Evolutionary conservation across 768 basidiomycete species (phyloP), one percentile per base, ranked within the genome.

Genomic region (Leccinum truebloodii): DNA sequence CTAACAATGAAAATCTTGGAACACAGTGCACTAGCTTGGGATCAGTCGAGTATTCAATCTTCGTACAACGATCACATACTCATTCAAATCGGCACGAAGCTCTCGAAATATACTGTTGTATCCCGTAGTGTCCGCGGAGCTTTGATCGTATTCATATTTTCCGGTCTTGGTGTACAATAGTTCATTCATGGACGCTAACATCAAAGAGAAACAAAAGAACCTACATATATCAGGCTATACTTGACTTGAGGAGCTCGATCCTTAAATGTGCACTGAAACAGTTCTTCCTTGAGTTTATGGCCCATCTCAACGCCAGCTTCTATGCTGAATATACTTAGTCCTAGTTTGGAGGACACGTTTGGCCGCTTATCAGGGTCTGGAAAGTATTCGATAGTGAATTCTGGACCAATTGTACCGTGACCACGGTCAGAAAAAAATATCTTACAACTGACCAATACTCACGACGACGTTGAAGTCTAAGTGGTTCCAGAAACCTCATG

Each of bases 1-100:
- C 82, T 65, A 68, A 90, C 91, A 61, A 96, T 95, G 75, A 94
- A 97, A 13, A 95, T 81, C 37, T 86, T 85, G 2, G 92, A 81
- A 39, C 83, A 74, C 41, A 87, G 88, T 18, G 79, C 75, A 34
- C 90, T 90, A 56, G 58, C 58, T 41, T 9, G 48, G 7, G 12
- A 16, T 61, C 14, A 50, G 62, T 54, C 54, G 65, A 52, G 54
- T 57, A 2, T 22, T 30, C 2, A 13, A 7, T 9, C 4, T n/a
- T 44, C 9, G 4, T 8, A 50, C 12, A 4, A 34, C 0, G 6
- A 62, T 13, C 58, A 59, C 14, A 65, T 59, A 59, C 51, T 70
- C 62, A 14, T 57, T 14, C 32, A 63, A n/a, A 55, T 63, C 60
- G 4, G 62, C 62, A 16, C 62, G 53, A 54, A 63, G 52, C 9